phyloP scores from a whole-genome alignment of 1,284 basidiomycete species.

The Naganishia sp. region DNA sequence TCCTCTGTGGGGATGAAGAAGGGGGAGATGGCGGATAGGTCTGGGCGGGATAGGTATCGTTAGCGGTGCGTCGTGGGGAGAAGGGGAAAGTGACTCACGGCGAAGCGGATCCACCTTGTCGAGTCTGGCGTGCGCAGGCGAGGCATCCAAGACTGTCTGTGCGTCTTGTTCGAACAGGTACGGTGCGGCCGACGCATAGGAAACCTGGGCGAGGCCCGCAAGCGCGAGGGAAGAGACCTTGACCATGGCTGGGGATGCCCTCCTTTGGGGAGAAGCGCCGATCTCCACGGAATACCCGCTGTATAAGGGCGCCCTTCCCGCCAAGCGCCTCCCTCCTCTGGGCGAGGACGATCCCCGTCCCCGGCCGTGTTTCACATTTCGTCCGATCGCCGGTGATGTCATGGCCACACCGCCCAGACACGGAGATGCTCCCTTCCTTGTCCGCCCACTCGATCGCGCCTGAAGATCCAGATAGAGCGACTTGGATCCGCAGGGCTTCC shows the following conservation, averaged over 20 bases:
- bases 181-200: constrained; percentile 10
- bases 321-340: neutral
- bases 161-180: constrained; percentile 6
- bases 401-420: neutral
- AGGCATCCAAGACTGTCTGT: constrained; percentile 12
- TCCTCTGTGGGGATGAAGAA: constrained; percentile 47
- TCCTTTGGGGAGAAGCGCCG: neutral
- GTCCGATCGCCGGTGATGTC: constrained; percentile 10
- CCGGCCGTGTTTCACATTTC: neutral
- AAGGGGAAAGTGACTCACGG: constrained; percentile 34
- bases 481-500: too few relatives aligned
- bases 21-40: constrained; percentile 51
- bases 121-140: neutral
- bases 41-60: constrained; percentile 28
- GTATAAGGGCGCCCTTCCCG: neutral
- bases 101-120: constrained; percentile 41
- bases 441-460: too few relatives aligned
- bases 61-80: neutral
- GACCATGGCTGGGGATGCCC: constrained; percentile 6
- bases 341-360: neutral
- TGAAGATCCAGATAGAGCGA: too few relatives aligned
- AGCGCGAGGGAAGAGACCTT: constrained; percentile 19
- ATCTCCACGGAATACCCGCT: neutral
- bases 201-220: constrained; percentile 3
- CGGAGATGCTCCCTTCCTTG: too few relatives aligned